Evolutionary conservation across 805 yeast genomes (phyloP).

Genomic region (Barnettozyma populi): DNA sequence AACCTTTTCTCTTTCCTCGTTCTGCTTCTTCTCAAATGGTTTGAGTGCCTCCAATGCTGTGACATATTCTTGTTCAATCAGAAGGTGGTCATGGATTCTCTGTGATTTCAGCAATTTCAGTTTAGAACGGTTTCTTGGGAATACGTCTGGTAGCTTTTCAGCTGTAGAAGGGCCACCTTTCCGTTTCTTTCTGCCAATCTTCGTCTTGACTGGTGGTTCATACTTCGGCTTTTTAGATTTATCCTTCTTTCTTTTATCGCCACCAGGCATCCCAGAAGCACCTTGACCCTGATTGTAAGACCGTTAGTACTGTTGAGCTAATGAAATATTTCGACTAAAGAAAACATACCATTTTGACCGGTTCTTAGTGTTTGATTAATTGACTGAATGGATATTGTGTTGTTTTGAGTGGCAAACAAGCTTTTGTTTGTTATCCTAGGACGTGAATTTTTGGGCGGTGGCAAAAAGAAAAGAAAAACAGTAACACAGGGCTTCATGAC

Average conservation of each 20-base stretch:
- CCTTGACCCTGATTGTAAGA: conserved; percentile 41
- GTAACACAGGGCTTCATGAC: neutral
- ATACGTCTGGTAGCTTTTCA: conserved; percentile 76
- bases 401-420: neutral
- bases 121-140: conserved; percentile 92
- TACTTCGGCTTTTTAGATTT: conserved; percentile 91
- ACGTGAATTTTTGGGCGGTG: neutral
- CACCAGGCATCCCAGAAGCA: conserved; percentile 47
- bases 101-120: conserved; percentile 87
- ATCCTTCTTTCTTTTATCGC: conserved; percentile 49
- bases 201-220: conserved; percentile 96
- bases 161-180: conserved; percentile 85
- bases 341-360: neutral
- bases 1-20: conserved; percentile 90
- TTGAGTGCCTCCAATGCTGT: conserved; percentile 90
- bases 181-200: conserved; percentile 88
- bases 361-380: neutral
- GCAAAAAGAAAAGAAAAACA: neutral
- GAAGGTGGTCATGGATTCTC: conserved; percentile 91
- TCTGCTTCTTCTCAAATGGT: conserved; percentile 94
- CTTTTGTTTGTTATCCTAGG: neutral
- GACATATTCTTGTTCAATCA: conserved; percentile 93
- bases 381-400: neutral
- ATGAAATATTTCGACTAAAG: too few relatives aligned
- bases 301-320: conserved; percentile 1